Base-by-base conservation (phyloP, 2,329 filamentous ascomycete species). In the Phialemonium atrogriseum region DNA sequence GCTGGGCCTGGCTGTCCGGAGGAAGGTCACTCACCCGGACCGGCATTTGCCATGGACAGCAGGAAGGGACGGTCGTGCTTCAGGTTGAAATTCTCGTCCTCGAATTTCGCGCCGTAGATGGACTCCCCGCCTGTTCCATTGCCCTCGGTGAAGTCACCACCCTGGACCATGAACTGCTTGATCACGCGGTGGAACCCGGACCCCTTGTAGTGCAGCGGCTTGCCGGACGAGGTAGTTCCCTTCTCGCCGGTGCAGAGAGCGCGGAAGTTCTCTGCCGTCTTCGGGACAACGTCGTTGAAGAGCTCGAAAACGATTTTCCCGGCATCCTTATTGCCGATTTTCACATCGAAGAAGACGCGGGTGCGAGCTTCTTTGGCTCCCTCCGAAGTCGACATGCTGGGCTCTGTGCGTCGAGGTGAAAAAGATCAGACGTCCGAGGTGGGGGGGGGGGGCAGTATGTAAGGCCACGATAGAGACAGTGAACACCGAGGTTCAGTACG, bases 111-210 rank as follows among this genome's bases (percentile, higher is more conserved):
- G 52, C 89, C 89, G 55, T 96, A 98, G 59, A 98, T 96, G 42
- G 84, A 91, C 66, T 96, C 91, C 51, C 89, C 89, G 43, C 89
- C 89, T 16, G 89, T 96, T 44, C 89, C 91, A 55, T 96, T 89
- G 55, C 86, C 86, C 34, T 77, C 80, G 29, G 89, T 98, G 59
- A 98, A 98, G 60, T 96, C 91, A 60, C 91, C 89, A 53, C 91
- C 88, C 66, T 95, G 84, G 52, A 95, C 91, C 89, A 98, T 96
- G 64, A 98, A 98, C 50, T 84, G 76, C 70, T 95, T 95, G 67
- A 98, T 98, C 43, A 98, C 84, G 31, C 89, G 84, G 68, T 98
- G 89, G 70, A 98, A 96, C 47, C 66, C 68, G 39, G 84, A 93
- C 46, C 85, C 83, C 70, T 95, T 95, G 76, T 86, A 98, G 68